A percentile compares a stretch with the other conserved stretches of the same genome.
Evolutionary conservation across 1,139 yeast species (phyloP).

Genomic region (Lipomyces yarrowii): DNA sequence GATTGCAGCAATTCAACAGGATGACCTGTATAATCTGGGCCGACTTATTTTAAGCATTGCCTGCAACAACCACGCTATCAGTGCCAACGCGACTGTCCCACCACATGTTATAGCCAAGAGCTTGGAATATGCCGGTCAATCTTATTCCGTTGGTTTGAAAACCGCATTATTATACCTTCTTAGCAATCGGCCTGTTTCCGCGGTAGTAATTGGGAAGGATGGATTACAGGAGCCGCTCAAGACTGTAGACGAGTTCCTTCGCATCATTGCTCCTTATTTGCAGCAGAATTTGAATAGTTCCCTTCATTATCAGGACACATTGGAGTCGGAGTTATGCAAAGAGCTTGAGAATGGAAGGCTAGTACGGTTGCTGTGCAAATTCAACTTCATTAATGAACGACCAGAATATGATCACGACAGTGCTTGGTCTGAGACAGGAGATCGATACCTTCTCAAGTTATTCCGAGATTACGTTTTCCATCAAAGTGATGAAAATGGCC

Average conservation of each 20-base stretch:
- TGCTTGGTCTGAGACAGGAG: slow-evolving; percentile 76
- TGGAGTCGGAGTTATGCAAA: slow-evolving; percentile 65
- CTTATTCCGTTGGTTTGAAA: slow-evolving; percentile 32
- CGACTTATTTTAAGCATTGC: slow-evolving; percentile 49
- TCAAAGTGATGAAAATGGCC: slow-evolving; percentile 75
- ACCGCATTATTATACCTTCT: slow-evolving; percentile 31
- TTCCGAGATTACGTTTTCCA: slow-evolving; percentile 87
- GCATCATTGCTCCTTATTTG: slow-evolving; percentile 14
- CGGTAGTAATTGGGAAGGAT: neutral
- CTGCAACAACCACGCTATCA: slow-evolving; percentile 24
- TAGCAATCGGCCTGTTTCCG: neutral
- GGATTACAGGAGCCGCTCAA: neutral
- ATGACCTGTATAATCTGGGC: slow-evolving; percentile 63
- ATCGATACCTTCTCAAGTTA: slow-evolving; percentile 69
- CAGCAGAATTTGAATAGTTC: slow-evolving; percentile 53
- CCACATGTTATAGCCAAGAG: slow-evolving; percentile 12
- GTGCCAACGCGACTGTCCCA: slow-evolving; percentile 10
- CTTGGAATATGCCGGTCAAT: slow-evolving; percentile 17
- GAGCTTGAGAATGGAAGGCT: slow-evolving; percentile 90
- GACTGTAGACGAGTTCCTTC: slow-evolving; percentile 23
- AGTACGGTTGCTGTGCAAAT: slow-evolving; percentile 77
- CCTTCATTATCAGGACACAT: slow-evolving; percentile 60
- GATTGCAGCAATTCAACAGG: slow-evolving; percentile 46
- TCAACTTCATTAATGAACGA: slow-evolving; percentile 76
- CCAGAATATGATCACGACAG: slow-evolving; percentile 64